Percentiles rank a stretch among this genome's conserved stretches.
Conservation (phyloP, 2,329 filamentous ascomycete species). For the Sordariomycetes sp. region DNA sequence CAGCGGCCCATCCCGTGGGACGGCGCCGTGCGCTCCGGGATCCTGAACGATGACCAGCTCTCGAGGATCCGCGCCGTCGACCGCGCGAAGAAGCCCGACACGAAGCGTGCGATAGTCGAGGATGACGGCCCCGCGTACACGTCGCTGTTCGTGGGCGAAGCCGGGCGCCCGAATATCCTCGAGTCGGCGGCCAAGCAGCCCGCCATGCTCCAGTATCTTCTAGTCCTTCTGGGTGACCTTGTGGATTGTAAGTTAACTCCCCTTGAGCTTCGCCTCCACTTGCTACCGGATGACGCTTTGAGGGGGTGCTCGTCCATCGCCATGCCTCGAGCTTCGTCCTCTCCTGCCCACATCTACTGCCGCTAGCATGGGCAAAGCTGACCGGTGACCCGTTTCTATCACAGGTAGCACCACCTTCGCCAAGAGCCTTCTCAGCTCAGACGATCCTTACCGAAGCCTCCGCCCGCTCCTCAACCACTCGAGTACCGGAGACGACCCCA, state of each 20-base stretch:
- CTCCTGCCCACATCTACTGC: neutral
- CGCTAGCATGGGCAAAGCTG: neutral
- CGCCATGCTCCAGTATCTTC: conserved; percentile 90
- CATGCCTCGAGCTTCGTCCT: neutral
- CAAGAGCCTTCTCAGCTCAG: conserved; percentile 57
- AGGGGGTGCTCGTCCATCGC: neutral
- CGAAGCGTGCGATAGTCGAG: conserved; percentile 74
- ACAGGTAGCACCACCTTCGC: neutral
- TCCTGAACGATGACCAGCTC: conserved; percentile 86
- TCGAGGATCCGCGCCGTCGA: conserved; percentile 95
- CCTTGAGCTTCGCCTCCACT: neutral
- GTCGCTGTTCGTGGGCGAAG: conserved; percentile 65
- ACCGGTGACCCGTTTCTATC: neutral
- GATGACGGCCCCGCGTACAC: conserved; percentile 71
- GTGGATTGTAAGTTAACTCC: neutral
- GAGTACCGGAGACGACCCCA: conserved; percentile 63
- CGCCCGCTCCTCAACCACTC: conserved; percentile 74
- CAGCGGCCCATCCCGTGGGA: conserved; percentile 96
- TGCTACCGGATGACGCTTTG: neutral
- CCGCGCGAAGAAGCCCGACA: conserved; percentile 80
- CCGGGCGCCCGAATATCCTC: conserved; percentile 61
- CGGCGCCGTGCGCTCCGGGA: conserved; percentile 84
- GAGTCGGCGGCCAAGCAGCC: conserved; percentile 76
- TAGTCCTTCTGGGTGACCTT: conserved; percentile 73
- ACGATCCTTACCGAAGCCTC: conserved; percentile 73